A percentile compares a stretch with the other conserved stretches of the same genome.
phyloP scores from a whole-genome alignment of 73 alveolate genomes.

The Symbiodinium pilosum region DNA sequence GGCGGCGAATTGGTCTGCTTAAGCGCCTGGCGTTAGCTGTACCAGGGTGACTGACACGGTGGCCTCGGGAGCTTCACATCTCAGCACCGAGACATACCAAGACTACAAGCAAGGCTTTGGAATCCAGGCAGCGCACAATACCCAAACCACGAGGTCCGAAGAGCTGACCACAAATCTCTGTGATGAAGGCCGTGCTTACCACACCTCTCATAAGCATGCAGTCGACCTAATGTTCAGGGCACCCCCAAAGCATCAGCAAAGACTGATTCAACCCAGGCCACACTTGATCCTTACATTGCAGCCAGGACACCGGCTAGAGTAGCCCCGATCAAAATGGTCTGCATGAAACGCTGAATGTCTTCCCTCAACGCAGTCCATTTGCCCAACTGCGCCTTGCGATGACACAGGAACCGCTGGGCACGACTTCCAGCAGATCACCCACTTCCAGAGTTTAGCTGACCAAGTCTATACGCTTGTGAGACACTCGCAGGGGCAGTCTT shows the following conservation, averaged over 20 bases:
- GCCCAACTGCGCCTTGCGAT: slow-evolving; percentile 63
- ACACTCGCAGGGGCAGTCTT: too few relatives aligned
- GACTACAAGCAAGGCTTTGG: too few relatives aligned
- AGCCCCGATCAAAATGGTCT: slow-evolving; percentile 81
- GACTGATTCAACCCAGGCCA: neutral
- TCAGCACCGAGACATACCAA: neutral
- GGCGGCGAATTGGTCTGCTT: too few relatives aligned
- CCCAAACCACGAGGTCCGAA: slow-evolving; percentile 76
- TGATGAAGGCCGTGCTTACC: slow-evolving; percentile 84
- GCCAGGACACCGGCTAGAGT: slow-evolving; percentile 49
- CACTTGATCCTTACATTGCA: neutral
- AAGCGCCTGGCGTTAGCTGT: slow-evolving; percentile 39
- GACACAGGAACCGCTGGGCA: neutral
- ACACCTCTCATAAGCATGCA: slow-evolving; percentile 17
- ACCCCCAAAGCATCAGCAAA: neutral
- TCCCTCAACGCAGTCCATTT: slow-evolving; percentile 84
- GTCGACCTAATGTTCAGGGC: neutral
- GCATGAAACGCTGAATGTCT: slow-evolving; percentile 89
- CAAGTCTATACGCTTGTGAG: too few relatives aligned
- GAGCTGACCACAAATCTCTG: slow-evolving; percentile 89
- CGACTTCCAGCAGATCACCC: neutral
- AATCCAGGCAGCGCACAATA: neutral
- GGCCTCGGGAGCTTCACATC: neutral
- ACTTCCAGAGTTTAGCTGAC: neutral
- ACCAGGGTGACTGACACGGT: slow-evolving; percentile 75